Base-by-base conservation (phyloP, 2,329 filamentous ascomycete species). In the Ciborinia camelliae region DNA sequence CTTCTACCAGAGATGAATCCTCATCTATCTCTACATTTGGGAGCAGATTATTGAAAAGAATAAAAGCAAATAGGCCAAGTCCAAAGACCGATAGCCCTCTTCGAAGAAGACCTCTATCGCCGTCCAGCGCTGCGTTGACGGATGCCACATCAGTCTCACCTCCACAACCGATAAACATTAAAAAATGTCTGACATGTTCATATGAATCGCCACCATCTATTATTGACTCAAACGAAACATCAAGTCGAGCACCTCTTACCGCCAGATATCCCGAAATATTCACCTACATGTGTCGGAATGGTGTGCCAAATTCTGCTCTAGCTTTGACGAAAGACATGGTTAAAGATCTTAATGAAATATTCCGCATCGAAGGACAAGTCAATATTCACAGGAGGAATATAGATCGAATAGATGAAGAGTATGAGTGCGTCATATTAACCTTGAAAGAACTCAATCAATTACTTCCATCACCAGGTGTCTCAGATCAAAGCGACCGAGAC, bases 261-360 rank as follows among this genome's bases (percentile, higher is more conserved):
- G 41, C 43, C 43, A 54, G 60, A 2, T 53, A 63, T 32, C 43
- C 60, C 18, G 61, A 64, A 7, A 53, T 66, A 41, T 59, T 66
- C n/a, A 59, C 35, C 8, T 66, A 64, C 8, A 37, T 52, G 30
- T 39, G 47, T 18, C 43, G 53, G 20, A 54, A 60, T 41, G 65
- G 61, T 7, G 62, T 64, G 18, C 26, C 32, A 7, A 50, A 43
- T 14, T 60, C 54, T 28, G 62, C 62, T 15, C 18, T 64, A 10
- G 32, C 62, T 26, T 41, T 66, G 50, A 65, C 65, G 20, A 45
- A 52, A 23, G 35, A 26, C 4, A 48, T 62, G 9, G 28, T 65
- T 15, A 32, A 30, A 26, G 32, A 55, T 35, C 35, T 55, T 15
- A 65, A 65, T 37, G 45, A 23, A 18, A 45, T 62, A 20, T 45